These are phyloP conservation scores for Yamadazyma sp. DNA, from an alignment of 1,139 yeast genomes.

Conservation along the genomic window DNA sequence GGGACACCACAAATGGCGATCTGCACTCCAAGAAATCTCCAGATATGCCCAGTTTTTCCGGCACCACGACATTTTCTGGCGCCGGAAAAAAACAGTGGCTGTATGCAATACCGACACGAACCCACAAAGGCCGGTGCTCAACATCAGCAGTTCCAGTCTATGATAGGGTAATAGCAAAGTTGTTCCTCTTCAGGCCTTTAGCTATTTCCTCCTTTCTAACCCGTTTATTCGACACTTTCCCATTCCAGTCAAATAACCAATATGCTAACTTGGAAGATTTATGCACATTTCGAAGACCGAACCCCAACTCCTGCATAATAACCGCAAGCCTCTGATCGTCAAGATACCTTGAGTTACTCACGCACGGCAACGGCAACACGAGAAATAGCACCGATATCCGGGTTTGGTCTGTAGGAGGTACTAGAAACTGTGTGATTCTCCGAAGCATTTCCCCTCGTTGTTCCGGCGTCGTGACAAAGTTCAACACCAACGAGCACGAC, in stretches of 20 bases:
- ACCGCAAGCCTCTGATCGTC: constrained; percentile 41
- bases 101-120: too few relatives aligned
- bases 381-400: constrained; percentile 53
- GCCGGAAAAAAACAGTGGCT: too few relatives aligned
- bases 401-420: constrained; percentile 9
- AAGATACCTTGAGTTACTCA: constrained; percentile 77
- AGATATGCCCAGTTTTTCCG: background rate
- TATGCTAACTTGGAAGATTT: constrained; percentile 77
- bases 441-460: constrained; percentile 77
- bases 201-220: constrained; percentile 46
- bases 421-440: constrained; percentile 59
- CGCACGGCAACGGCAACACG: constrained; percentile 87
- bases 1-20: background rate
- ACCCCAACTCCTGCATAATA: constrained; percentile 64
- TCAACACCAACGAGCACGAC: constrained; percentile 83
- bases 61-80: background rate
- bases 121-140: too few relatives aligned
- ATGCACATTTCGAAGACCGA: constrained; percentile 43
- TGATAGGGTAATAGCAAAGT: constrained; percentile 50
- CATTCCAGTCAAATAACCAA: constrained; percentile 61
- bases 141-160: too few relatives aligned
- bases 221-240: constrained; percentile 16
- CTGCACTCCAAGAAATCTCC: background rate
- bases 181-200: constrained; percentile 58
- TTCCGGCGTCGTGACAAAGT: constrained; percentile 75